Evolutionary conservation across 2,329 filamentous ascomycete genomes (phyloP), one percentile per base, ranked within the genome.

Genomic region (Dothidotthia symphoricarpi): DNA sequence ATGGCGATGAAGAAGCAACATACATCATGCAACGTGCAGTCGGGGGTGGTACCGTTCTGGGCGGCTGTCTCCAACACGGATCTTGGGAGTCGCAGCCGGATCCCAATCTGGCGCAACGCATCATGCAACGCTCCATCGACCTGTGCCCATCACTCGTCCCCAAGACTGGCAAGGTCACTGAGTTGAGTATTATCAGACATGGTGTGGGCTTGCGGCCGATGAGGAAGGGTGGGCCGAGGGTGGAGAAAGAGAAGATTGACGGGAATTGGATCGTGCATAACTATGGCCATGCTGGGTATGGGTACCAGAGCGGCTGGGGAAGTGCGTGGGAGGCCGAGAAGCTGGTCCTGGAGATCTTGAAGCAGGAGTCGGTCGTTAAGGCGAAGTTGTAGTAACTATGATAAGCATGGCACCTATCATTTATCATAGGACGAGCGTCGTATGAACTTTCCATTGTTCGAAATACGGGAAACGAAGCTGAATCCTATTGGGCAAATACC

Each of bases 21-120:
- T 96, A 96, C 63, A 75, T 86, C 31, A 95, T 96, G 89, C 82
- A 81, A 56, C 78, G 90, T 17, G 86, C 89, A 1, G 77, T 75
- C 13, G 72, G 66, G 38, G 90, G 89, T 14, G 90, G 90, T 9
- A 93, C 87, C 0, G 76, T 95, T 28, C 71, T 95, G 2, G 90
- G 89, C n/a, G 90, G 90, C 2, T 91, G 83, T 31, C 86, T 94
- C 56, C 83, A 89, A 63, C 80, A 84, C 54, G 77, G 82, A 17
- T 85, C 82, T 53, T 95, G 88, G 88, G 86, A 93, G 51, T 77
- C 81, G 25, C 77, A 83, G 49, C 82, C 85, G 1, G 89, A 95
- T 55, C 83, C 84, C 0, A 88, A 86, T 59, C 74, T 88, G n/a
- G 87, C 89, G 0, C 69, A 77, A 36, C 77, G 89, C 10, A 95